Evolutionary conservation across 768 basidiomycete species (phyloP).

Genomic region (Boletus rubroflammeus): DNA sequence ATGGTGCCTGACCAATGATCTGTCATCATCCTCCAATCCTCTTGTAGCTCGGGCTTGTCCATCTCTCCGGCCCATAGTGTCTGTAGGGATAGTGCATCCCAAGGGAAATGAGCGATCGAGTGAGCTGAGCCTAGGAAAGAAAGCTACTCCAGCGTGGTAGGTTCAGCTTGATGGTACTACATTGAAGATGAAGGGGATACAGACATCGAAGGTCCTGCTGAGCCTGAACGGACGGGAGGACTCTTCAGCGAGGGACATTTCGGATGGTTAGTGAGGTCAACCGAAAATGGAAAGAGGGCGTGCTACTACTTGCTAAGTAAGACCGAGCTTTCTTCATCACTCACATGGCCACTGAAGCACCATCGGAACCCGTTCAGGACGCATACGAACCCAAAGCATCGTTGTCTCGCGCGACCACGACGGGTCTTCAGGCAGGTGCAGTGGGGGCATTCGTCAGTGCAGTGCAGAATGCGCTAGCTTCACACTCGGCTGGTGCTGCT

Average conservation of each 20-base stretch:
- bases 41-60: slow-evolving; percentile 28
- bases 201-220: slow-evolving; percentile 41
- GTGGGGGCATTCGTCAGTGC: slow-evolving; percentile 69
- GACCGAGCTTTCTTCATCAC: slow-evolving; percentile 9
- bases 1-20: slow-evolving; percentile 49
- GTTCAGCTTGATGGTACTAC: slow-evolving; percentile 10
- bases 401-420: slow-evolving; percentile 50
- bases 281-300: slow-evolving; percentile 24
- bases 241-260: slow-evolving; percentile 7
- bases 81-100: slow-evolving; percentile 35
- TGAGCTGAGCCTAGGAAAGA: slow-evolving; percentile 34
- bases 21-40: slow-evolving; percentile 46
- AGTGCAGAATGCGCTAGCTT: slow-evolving; percentile 76
- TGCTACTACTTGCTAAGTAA: too few relatives aligned
- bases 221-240: slow-evolving; percentile 39
- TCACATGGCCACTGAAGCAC: slow-evolving; percentile 22
- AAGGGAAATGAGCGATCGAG: slow-evolving; percentile 47
- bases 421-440: slow-evolving; percentile 61
- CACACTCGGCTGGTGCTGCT: slow-evolving; percentile 74
- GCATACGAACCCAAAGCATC: slow-evolving; percentile 51
- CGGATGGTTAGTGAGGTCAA: background rate
- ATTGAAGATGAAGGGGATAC: slow-evolving; percentile 26
- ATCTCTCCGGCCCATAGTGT: slow-evolving; percentile 36
- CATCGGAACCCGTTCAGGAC: slow-evolving; percentile 14
- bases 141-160: slow-evolving; percentile 13